Evolutionary conservation across 1,139 yeast species (phyloP).

Genomic region (Zygosaccharomyces pseudobailii): DNA sequence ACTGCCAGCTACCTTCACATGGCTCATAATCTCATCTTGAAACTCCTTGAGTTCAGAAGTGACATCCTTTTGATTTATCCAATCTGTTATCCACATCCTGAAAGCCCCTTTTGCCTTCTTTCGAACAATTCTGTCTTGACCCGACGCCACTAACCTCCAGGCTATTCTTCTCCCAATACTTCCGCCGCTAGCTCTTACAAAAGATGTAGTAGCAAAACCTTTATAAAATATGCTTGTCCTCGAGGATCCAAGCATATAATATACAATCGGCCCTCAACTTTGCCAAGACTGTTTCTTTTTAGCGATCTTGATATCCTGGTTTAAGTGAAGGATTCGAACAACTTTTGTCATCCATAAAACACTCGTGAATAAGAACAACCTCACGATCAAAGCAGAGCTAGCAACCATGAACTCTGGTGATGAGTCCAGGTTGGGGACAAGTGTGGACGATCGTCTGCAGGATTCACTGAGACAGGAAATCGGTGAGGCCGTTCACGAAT

Average conservation of each 20-base stretch:
- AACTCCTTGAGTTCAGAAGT: constrained; percentile 11
- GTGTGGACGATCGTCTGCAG: background rate
- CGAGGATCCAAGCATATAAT: background rate
- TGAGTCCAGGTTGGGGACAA: background rate
- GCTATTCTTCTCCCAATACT: background rate
- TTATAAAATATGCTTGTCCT: background rate
- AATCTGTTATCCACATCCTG: constrained; percentile 7
- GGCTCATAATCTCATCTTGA: constrained; percentile 18
- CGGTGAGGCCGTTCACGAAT: background rate
- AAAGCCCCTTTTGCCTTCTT: background rate
- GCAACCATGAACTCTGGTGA: constrained; percentile 2
- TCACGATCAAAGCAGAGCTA: background rate
- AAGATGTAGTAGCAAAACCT: background rate
- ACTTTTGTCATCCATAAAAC: background rate
- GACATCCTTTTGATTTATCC: constrained; percentile 8
- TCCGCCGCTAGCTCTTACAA: background rate
- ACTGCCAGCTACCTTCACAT: constrained; percentile 13
- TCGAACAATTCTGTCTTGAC: background rate
- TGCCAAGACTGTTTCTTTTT: background rate
- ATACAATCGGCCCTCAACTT: background rate
- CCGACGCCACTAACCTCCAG: background rate
- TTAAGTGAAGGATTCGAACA: background rate
- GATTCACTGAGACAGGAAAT: constrained; percentile 1
- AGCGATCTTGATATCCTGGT: background rate
- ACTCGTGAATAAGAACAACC: background rate